Conservation (phyloP, 140 eudicot genomes). For the Cichorium intybus region DNA sequence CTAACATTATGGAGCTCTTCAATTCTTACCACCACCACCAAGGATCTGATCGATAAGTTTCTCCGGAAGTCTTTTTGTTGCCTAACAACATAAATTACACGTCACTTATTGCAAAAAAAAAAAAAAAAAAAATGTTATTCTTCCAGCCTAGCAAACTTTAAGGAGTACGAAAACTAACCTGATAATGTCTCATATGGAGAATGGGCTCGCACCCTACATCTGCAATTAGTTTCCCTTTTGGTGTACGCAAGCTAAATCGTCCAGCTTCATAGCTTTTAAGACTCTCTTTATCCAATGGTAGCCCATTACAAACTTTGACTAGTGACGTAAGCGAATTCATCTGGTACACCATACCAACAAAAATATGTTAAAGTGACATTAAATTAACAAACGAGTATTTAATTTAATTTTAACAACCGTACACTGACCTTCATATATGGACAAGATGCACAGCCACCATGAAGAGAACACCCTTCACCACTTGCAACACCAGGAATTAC, state of each 20-base stretch:
- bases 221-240: conserved; percentile 73
- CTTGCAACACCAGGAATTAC: conserved; percentile 91
- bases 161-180: conserved; percentile 77
- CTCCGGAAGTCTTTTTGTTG: conserved; percentile 72
- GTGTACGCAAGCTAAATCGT: conserved; percentile 67
- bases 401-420: no score
- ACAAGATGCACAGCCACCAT: conserved; percentile 99
- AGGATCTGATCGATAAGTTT: conserved; percentile 69
- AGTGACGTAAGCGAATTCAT: conserved; percentile 88
- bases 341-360: conserved; percentile 33
- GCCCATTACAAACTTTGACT: conserved; percentile 59
- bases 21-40: conserved; percentile 19
- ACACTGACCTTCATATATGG: conserved; percentile 97
- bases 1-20: conserved; percentile 9
- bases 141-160: no score
- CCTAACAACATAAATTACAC: conserved; percentile 41
- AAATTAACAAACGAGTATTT: not conserved
- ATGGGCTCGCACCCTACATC: conserved; percentile 98
- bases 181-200: conserved; percentile 93
- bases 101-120: no score
- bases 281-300: conserved; percentile 47
- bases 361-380: no score
- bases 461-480: conserved; percentile 97
- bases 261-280: conserved; percentile 75
- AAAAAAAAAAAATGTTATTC: no score